Conservation (phyloP, 83 land plant species). For the Larix sibirica region DNA sequence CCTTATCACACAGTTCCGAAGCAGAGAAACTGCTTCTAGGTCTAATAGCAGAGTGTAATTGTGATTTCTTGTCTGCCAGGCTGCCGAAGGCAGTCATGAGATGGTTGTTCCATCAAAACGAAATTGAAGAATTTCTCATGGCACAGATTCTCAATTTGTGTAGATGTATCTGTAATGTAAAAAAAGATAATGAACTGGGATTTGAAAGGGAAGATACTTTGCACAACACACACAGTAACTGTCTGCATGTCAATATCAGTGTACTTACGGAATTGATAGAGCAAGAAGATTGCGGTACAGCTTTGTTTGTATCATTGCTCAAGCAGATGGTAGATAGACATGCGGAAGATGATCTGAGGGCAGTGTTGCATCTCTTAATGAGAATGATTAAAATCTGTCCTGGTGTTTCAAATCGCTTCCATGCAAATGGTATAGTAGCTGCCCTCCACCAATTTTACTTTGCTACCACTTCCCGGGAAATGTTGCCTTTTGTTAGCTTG, state of each 20-base stretch:
- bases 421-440: constrained; percentile 34
- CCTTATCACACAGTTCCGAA: constrained; percentile 42
- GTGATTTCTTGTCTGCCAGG: constrained; percentile 36
- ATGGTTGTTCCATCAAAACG: constrained; percentile 70
- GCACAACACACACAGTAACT: neutral
- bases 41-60: constrained; percentile 34
- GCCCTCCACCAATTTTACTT: constrained; percentile 23
- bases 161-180: constrained; percentile 18
- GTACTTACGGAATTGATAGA: constrained; percentile 46
- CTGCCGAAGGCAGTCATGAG: constrained; percentile 37
- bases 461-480: constrained; percentile 15
- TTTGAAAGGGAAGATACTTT: neutral
- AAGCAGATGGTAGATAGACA: constrained; percentile 23
- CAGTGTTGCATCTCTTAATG: constrained; percentile 27
- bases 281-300: constrained; percentile 39
- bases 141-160: constrained; percentile 44
- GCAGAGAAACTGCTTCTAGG: constrained; percentile 55
- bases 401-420: constrained; percentile 42
- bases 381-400: constrained; percentile 37
- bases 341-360: constrained; percentile 31
- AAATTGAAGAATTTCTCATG: constrained; percentile 33
- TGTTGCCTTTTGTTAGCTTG: constrained; percentile 11
- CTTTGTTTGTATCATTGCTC: constrained; percentile 38
- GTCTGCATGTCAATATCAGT: constrained; percentile 16
- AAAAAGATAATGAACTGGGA: neutral